phyloP scores from a whole-genome alignment of 768 basidiomycete species.

The Tulasnella sp. region DNA sequence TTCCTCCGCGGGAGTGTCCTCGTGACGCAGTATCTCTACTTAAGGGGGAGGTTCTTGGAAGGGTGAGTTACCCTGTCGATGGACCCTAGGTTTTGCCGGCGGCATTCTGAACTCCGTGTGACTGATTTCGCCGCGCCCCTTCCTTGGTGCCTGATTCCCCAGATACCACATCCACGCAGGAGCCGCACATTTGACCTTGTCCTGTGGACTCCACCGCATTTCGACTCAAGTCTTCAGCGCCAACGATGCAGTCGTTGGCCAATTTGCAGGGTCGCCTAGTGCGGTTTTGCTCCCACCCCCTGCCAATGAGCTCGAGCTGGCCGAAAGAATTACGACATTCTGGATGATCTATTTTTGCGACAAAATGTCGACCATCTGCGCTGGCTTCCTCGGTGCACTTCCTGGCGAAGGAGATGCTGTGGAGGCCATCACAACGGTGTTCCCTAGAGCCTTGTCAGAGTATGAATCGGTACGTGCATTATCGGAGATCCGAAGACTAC shows the following conservation, averaged over 20 bases:
- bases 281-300: not conserved
- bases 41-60: constrained; percentile 5
- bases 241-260: not conserved
- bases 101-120: not conserved
- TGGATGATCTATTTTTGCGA: constrained; percentile 10
- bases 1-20: not conserved
- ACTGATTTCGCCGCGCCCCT: not conserved
- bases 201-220: constrained; percentile 42
- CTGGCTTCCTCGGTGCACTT: not conserved
- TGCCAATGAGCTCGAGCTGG: not conserved
- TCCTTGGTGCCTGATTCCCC: not conserved
- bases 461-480: not conserved
- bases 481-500: too few relatives aligned
- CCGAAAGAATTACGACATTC: constrained; percentile 12
- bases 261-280: not conserved
- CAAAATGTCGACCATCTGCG: not conserved
- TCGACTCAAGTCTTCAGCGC: not conserved
- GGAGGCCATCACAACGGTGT: not conserved
- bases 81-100: not conserved
- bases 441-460: not conserved
- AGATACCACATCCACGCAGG: constrained; percentile 35
- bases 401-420: not conserved
- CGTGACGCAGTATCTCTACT: constrained; percentile 3
- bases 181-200: constrained; percentile 58
- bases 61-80: not conserved